Conservation (phyloP, 805 yeast species). For the Pichia manshurica region DNA sequence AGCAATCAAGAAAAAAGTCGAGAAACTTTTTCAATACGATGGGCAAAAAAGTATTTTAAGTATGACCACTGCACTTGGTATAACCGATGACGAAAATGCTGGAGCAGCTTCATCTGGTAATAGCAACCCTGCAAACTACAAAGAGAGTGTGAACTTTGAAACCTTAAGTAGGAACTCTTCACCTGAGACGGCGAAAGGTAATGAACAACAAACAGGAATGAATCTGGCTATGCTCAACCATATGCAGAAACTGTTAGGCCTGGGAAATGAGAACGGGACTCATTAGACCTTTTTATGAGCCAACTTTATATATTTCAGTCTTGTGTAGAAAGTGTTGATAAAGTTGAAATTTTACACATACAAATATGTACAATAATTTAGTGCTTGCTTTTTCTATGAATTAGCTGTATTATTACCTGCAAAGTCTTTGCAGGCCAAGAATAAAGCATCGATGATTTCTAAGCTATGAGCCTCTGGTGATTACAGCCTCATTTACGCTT, state of each 20-base stretch:
- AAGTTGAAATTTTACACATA: not conserved
- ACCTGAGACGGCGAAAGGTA: not conserved
- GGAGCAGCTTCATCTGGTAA: not conserved
- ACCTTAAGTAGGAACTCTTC: not conserved
- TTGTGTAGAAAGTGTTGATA: not conserved
- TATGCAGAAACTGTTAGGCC: not conserved
- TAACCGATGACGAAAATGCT: not conserved
- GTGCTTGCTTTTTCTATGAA: no score
- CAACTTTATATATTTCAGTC: no score
- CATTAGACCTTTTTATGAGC: not conserved
- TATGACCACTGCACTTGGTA: constrained; percentile 8
- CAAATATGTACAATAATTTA: no score
- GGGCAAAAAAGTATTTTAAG: constrained; percentile 6
- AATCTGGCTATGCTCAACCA: not conserved
- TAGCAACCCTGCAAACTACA: no score
- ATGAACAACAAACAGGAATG: not conserved
- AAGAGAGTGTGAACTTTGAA: not conserved
- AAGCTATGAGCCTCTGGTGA: no score
- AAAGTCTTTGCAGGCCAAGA: no score
- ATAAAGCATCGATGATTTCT: no score
- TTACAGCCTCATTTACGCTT: no score
- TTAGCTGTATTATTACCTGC: no score
- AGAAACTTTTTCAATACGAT: constrained; percentile 8
- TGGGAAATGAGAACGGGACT: not conserved
- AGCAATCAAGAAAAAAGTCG: not conserved